Base-by-base conservation (phyloP, 176 grass and related monocot species). In the Raddia guianensis region DNA sequence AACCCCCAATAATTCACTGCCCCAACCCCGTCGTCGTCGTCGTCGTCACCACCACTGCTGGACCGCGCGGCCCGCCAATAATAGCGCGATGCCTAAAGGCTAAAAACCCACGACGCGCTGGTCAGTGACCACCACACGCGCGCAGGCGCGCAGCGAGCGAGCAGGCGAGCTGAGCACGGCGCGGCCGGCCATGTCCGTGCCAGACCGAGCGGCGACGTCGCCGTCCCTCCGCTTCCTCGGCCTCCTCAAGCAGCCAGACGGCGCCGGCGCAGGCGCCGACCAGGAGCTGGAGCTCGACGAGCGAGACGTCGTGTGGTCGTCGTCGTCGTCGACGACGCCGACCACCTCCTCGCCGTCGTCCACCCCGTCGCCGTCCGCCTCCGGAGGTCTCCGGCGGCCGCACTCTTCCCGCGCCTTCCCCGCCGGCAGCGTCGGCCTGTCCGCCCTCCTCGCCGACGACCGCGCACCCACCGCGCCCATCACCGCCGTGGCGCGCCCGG, bases 221-320 rank as follows among this genome's bases (percentile, higher is more conserved):
- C 84, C 84, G 65, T 90, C 95, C 2, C 85, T 92, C 1, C 95
- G 95, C 61, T 87, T 94, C 77, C 86, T 98, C 76, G 85, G 91
- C 44, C 71, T 88, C 70, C 76, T 91, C 15, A 94, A 93, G 54
- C 91, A 94, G 56, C 89, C 91, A 2, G 91, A 79, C 45, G 66
- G 37, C 42, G 33, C 58, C 18, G 45, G 81, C 42, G 33, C 58
- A 13, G 37, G 81, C 52, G 35, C 35, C 37, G 62, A 65, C 52
- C 58, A 79, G n/a, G 78, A 83, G 58, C 90, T 92, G 33, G 93
- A 97, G 90, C 83, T 97, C 51, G 93, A 97, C 62, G 93, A 97
- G 80, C 86, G 68, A 77, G 93, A 97, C 80, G 88, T 97, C 32
- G 88, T 97, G 48, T 97, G 93, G 93, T 97, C 87, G 0, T 84